Percentiles rank a stretch among this genome's conserved stretches.
Evolutionary conservation across 2,329 filamentous ascomycete species (phyloP).

Genomic region (Trichoderma aggressivum): DNA sequence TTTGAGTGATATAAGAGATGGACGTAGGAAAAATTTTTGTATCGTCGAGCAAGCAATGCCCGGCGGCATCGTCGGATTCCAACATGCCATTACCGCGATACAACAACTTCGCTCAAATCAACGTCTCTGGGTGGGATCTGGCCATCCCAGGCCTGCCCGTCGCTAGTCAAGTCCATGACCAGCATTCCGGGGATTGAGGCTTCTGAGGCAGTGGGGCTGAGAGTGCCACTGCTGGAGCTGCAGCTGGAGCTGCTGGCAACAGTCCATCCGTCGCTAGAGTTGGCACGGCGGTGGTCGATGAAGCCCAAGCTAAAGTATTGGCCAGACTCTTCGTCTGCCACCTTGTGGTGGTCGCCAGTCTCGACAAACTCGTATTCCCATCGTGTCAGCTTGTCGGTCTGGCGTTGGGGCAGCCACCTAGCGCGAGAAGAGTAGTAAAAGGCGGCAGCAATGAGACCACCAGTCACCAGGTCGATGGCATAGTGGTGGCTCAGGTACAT

Average conservation of each 20-base stretch:
- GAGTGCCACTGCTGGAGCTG: conserved; percentile 46
- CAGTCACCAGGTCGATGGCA: conserved; percentile 85
- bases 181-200: conserved; percentile 37
- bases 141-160: conserved; percentile 40
- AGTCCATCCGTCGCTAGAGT: conserved; percentile 84
- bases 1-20: not conserved
- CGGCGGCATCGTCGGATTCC: conserved; percentile 20
- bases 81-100: conserved; percentile 32
- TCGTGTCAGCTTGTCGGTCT: conserved; percentile 78
- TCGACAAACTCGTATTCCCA: conserved; percentile 98
- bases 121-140: conserved; percentile 38
- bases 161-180: conserved; percentile 35
- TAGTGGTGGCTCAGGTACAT: conserved; percentile 99
- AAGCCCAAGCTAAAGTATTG: conserved; percentile 47
- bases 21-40: not conserved
- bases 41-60: not conserved
- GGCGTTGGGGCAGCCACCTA: conserved; percentile 76
- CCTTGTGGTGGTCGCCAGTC: conserved; percentile 59
- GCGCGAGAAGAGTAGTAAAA: conserved; percentile 80
- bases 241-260: conserved; percentile 75
- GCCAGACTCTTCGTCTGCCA: conserved; percentile 46
- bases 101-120: conserved; percentile 46
- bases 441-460: conserved; percentile 72
- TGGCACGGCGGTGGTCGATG: conserved; percentile 40
- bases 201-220: conserved; percentile 49